Evolutionary conservation across 108 stramenopile species (phyloP), one percentile per base, ranked within the genome.

Genomic region (Cyclotella atomus): DNA sequence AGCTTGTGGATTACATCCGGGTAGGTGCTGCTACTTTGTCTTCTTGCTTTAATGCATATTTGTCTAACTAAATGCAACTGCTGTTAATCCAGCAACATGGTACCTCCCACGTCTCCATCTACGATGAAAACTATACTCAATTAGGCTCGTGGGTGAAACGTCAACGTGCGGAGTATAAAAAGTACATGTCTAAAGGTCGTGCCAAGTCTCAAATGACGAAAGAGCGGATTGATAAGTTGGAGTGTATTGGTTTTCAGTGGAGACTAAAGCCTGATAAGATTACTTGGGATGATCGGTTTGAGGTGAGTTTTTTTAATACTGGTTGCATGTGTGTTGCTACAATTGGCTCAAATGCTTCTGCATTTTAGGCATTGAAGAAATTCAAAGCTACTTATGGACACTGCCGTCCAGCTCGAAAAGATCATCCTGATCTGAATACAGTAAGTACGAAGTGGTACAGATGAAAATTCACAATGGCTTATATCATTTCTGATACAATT

Each of bases 121-220:
- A 73, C 16, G 68, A 70, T 6, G 35, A 75, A 25, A 55, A 75
- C 19, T 34, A 75, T 33, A 67, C 38, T 19, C 25, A 38, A 49
- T 32, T 77, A 62, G 76, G 76, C 6, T 67, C 54, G 27, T 77
- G 76, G 76, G 71, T 77, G 35, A 77, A 73, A 54, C 72, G 73
- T 23, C 71, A 73, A 17, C 62, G 76, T 30, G 52, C 65, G 54
- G 71, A 77, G 45, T 77, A 77, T 50, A 47, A 66, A 65, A 75
- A 75, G 59, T 75, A 59, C 60, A 44, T 50, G 30, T 30, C 45
- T 16, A 67, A 67, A 30, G 76, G 63, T 30, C 35, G 72, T 17
- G 64, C 65, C 17, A 53, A 65, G 19, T 73, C 71, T 1, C 71
- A 65, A 49, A 38, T 75, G 34, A 65, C 65, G 20, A 57, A 59